Conservation (phyloP, 208 protist genomes). For the Kentomonas sorsogonicus region DNA sequence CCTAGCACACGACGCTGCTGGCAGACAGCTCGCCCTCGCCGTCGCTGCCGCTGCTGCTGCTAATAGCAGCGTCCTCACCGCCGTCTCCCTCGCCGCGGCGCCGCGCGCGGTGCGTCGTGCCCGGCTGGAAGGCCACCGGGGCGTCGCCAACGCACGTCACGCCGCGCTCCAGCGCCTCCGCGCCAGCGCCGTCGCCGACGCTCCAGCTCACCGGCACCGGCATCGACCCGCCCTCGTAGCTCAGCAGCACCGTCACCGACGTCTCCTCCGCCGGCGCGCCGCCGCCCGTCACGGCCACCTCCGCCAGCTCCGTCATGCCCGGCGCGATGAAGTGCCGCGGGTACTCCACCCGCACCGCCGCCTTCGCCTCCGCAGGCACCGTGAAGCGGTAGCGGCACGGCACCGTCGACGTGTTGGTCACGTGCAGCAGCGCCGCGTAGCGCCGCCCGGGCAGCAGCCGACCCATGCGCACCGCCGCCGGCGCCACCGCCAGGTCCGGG, state of each 20-base stretch:
- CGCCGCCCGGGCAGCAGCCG: constrained; percentile 29
- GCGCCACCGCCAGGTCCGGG: constrained; percentile 20
- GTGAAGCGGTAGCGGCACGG: constrained; percentile 76
- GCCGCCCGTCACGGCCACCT: constrained; percentile 41
- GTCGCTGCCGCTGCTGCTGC: too few species aligned
- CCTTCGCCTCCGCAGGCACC: constrained; percentile 17
- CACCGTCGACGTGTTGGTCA: constrained; percentile 75
- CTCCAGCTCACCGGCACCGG: constrained; percentile 26
- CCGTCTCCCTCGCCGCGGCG: background rate
- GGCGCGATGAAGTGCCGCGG: constrained; percentile 68
- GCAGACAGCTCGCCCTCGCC: too few species aligned
- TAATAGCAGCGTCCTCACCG: too few species aligned
- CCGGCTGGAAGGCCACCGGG: constrained; percentile 4
- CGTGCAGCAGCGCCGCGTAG: constrained; percentile 33
- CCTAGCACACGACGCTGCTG: too few species aligned
- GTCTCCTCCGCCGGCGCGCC: constrained; percentile 37
- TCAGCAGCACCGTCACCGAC: constrained; percentile 20
- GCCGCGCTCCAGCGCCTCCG: constrained; percentile 14
- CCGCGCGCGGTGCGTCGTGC: too few species aligned
- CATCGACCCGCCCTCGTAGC: constrained; percentile 43
- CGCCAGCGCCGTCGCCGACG: constrained; percentile 21
- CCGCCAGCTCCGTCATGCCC: constrained; percentile 51
- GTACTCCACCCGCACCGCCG: constrained; percentile 40
- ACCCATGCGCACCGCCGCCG: constrained; percentile 41
- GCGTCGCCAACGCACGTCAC: constrained; percentile 27